Base-by-base conservation (phyloP, 441 rosid species). In the Raphanus hybrid region DNA sequence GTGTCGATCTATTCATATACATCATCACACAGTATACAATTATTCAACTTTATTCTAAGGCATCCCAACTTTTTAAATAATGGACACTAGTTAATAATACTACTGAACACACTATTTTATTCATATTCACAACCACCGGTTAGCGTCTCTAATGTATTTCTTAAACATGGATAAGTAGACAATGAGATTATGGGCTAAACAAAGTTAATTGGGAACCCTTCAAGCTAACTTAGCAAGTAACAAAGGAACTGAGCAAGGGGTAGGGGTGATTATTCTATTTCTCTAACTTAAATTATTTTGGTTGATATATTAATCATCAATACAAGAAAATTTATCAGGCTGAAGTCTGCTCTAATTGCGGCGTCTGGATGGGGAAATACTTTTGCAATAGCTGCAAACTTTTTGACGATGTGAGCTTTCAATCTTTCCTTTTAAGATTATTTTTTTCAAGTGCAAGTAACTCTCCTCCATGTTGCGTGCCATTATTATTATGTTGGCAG, bases 361-460 rank as follows among this genome's bases (percentile, higher is more conserved):
- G 88, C 16, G 86, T 87, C 43, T 77, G n/a, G 67, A 86, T 87
- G 90, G 91, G 87, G 18, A 87, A 85, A 69, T 89, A 87, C 66
- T 89, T 84, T 70, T 86, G 89, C 67, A 9, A 74, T 54, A 64
- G 80, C 43, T 89, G 89, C 85, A 87, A 86, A 87, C 72, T 86
- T 85, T 41, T 85, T 14, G 89, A 87, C 65, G 86, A 84, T 52
- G 57, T 52, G 57, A 52, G 8, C 3, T 52, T 14, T 15, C 57
- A 60, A 90, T 87, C 73, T 82, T 86, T 15, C 26, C 39, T 54
- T 55, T 18, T 45, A 11, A 45, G 52, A 45, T 11, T 43, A 11
- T 45, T 45, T 3, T 45, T 45, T 45, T 3, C 14, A 45, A 45
- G 14, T 43, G 52, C 14, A 45, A 45, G 52, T 45, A 45, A 59